Evolutionary conservation across 2,329 filamentous ascomycete species (phyloP).

Genomic region (Lasiodiplodia citricola): DNA sequence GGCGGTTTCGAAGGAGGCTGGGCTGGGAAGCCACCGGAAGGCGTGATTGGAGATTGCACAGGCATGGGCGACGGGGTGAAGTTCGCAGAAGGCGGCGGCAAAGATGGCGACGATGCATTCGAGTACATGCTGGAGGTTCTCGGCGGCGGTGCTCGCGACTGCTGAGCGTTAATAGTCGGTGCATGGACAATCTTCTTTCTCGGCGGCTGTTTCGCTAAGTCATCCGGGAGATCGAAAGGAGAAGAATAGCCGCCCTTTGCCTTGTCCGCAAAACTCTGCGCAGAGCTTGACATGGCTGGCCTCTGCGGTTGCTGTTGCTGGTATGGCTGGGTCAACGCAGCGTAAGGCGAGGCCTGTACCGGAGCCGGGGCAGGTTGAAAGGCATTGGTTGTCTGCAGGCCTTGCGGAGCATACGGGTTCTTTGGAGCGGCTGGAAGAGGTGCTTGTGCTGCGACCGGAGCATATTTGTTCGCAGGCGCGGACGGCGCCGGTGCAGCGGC

Average conservation of each 20-base stretch:
- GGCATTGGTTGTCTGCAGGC: constrained; percentile 55
- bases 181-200: constrained; percentile 42
- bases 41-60: constrained; percentile 42
- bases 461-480: constrained; percentile 39
- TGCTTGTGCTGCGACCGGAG: constrained; percentile 40
- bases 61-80: constrained; percentile 49
- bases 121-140: constrained; percentile 67
- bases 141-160: constrained; percentile 57
- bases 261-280: constrained; percentile 87
- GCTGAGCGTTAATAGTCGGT: constrained; percentile 35
- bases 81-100: constrained; percentile 36
- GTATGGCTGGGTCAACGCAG: constrained; percentile 28
- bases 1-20: constrained; percentile 32
- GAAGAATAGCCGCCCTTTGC: constrained; percentile 91
- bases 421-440: constrained; percentile 32
- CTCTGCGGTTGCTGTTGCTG: constrained; percentile 39
- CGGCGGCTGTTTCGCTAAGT: constrained; percentile 75
- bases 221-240: constrained; percentile 93
- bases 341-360: constrained; percentile 35
- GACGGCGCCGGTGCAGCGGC: constrained; percentile 23
- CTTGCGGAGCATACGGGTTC: constrained; percentile 58
- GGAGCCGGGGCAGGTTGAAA: constrained; percentile 41
- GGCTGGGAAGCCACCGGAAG: constrained; percentile 29
- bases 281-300: constrained; percentile 56
- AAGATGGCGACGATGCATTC: constrained; percentile 31